Percentiles rank a stretch among this genome's conserved stretches.
Conservation (phyloP, 257 asterid genomes). For the Solanum ossicruentum region DNA sequence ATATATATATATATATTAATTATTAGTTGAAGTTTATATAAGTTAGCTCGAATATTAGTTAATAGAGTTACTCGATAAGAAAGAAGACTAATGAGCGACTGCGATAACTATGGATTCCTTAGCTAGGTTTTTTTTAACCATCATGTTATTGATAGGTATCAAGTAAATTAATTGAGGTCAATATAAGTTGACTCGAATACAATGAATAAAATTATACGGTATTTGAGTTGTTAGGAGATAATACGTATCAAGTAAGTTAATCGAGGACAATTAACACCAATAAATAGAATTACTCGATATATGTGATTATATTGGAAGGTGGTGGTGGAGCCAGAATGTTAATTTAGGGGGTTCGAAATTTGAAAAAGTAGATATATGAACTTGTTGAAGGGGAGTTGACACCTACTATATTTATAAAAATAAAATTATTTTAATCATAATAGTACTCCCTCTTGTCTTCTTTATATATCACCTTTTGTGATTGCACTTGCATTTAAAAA, state of each 20-base stretch:
- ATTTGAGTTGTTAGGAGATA: neutral
- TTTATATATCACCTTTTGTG: no score
- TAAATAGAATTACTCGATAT: neutral
- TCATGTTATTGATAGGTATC: neutral
- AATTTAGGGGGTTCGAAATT: no score
- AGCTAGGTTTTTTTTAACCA: neutral
- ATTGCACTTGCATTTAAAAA: no score
- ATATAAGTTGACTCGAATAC: neutral
- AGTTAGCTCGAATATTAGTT: neutral
- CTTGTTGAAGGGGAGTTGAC: no score
- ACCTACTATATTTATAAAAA: no score
- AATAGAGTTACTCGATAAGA: neutral
- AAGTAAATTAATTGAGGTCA: neutral
- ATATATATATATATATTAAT: accelerated
- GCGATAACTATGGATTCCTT: no score
- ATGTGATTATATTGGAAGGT: neutral
- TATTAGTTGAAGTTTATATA: neutral
- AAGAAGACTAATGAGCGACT: no score
- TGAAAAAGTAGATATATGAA: no score
- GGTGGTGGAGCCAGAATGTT: no score
- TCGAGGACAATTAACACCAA: neutral
- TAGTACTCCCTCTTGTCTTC: no score
- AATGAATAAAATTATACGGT: neutral
- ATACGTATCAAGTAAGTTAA: neutral
- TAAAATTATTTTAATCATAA: no score